Conservation (phyloP, 2,329 filamentous ascomycete genomes). For the Cytospora piceae region DNA sequence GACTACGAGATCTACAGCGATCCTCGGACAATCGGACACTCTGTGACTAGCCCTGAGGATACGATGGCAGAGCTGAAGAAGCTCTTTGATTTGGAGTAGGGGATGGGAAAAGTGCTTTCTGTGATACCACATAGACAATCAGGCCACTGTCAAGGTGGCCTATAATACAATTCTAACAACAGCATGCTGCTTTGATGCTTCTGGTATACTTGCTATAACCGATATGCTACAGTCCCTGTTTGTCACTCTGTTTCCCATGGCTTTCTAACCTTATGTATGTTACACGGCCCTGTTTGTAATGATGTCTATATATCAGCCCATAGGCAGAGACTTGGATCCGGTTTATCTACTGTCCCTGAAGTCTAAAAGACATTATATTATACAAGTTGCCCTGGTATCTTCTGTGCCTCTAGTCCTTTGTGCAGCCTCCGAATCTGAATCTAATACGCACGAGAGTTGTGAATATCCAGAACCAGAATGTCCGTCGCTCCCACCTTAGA, state of each 20-base stretch:
- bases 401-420: too few species aligned
- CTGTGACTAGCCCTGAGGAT: constrained; percentile 80
- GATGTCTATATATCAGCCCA: too few species aligned
- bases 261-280: not conserved
- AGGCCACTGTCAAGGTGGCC: constrained; percentile 3
- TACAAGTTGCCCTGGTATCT: not conserved
- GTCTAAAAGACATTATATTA: not conserved
- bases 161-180: constrained; percentile 6
- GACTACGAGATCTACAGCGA: constrained; percentile 94
- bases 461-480: constrained; percentile 83
- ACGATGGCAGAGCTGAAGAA: constrained; percentile 80
- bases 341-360: not conserved
- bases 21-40: constrained; percentile 79
- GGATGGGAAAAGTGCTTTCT: constrained; percentile 3
- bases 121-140: constrained; percentile 22
- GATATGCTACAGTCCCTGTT: not conserved
- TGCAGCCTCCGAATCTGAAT: not conserved
- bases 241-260: not conserved
- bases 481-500: constrained; percentile 77
- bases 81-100: constrained; percentile 65
- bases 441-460: constrained; percentile 58
- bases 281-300: not conserved
- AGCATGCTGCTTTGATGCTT: not conserved
- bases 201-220: not conserved
- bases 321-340: not conserved